These are phyloP conservation scores for Cercospora sesami DNA, from an alignment of 2,329 filamentous ascomycete species.

Conservation along the genomic window DNA sequence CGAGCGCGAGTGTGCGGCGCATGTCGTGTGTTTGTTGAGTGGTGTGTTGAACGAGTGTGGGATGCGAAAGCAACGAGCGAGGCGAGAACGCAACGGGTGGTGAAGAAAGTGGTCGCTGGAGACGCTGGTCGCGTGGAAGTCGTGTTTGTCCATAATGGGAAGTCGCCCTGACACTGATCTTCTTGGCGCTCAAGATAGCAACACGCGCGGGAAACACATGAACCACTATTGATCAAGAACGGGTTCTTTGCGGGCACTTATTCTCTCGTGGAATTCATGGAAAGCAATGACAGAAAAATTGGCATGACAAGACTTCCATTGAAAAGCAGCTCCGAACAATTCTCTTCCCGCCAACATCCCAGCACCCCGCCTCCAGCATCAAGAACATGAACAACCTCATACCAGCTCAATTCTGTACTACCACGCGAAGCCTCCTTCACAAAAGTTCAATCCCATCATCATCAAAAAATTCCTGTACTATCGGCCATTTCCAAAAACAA, in stretches of 20 bases:
- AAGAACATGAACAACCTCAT: neutral
- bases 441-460: neutral
- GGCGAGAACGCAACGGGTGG: neutral
- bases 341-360: neutral
- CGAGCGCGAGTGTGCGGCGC: constrained; percentile 35
- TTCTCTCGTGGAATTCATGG: neutral
- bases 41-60: constrained; percentile 7
- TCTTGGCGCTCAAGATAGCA: neutral
- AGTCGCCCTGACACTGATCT: neutral
- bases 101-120: neutral
- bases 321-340: neutral
- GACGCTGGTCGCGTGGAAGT: neutral
- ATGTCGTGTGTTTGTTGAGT: constrained; percentile 21
- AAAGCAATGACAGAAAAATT: neutral
- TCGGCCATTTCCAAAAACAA: neutral
- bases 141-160: neutral
- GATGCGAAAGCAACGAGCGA: neutral
- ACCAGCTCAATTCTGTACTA: neutral
- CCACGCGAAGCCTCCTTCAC: neutral
- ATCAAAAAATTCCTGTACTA: too few relatives aligned
- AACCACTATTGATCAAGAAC: neutral
- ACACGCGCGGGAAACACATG: neutral
- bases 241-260: neutral
- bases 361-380: neutral
- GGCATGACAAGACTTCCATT: neutral